These are phyloP conservation scores for Chlorencoelia australis DNA, from an alignment of 2,329 filamentous ascomycete genomes.

Conservation along the genomic window DNA sequence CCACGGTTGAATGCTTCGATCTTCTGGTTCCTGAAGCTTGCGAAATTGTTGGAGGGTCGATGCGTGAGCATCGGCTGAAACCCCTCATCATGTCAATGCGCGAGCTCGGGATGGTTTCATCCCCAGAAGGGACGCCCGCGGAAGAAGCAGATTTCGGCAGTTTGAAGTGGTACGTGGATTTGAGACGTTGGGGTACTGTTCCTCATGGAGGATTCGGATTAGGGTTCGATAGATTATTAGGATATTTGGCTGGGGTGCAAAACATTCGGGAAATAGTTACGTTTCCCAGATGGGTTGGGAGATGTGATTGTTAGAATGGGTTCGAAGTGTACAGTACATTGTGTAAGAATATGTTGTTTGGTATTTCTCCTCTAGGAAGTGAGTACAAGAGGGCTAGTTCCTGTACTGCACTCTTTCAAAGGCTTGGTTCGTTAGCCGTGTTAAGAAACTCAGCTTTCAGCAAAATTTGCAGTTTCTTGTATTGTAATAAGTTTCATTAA, in stretches of 20 bases:
- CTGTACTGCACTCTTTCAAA: no score
- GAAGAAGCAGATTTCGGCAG: slow-evolving; percentile 32
- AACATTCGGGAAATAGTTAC: slow-evolving; percentile 60
- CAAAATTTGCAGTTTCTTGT: no score
- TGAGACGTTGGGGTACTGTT: slow-evolving; percentile 59
- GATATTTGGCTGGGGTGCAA: slow-evolving; percentile 53
- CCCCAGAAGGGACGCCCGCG: slow-evolving; percentile 10
- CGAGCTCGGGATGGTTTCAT: slow-evolving; percentile 39
- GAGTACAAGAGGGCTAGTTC: no score
- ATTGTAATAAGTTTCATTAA: no score
- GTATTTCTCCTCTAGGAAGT: no score
- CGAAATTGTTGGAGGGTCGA: slow-evolving; percentile 59
- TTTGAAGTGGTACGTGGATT: slow-evolving; percentile 60
- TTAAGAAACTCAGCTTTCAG: no score
- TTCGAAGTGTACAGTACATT: no score
- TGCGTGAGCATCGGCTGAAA: slow-evolving; percentile 56
- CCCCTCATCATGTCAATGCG: slow-evolving; percentile 51
- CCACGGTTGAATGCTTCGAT: slow-evolving; percentile 62
- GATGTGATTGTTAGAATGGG: slow-evolving; percentile 28
- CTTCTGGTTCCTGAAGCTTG: slow-evolving; percentile 58
- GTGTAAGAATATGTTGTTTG: no score
- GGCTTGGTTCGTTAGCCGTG: no score
- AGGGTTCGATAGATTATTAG: slow-evolving; percentile 59
- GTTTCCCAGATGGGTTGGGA: slow-evolving; percentile 49
- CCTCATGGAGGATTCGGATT: slow-evolving; percentile 65